phyloP scores from a whole-genome alignment of 495 filamentous ascomycete species.

The Thermothielavioides terrestris region DNA sequence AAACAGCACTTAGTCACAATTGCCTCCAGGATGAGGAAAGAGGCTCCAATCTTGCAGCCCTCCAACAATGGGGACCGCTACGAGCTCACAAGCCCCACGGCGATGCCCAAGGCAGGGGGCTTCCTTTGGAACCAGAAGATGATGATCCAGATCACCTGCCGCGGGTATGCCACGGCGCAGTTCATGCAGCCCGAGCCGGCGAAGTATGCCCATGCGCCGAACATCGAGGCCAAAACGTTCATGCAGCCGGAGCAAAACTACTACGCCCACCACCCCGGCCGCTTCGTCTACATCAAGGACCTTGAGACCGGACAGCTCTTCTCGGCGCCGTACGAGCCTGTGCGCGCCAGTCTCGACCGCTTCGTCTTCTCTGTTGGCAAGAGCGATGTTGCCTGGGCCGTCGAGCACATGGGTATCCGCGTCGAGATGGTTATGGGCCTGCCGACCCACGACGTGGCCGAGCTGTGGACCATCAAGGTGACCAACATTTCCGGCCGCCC shows the following conservation, averaged over 20 bases:
- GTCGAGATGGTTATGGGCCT: slow-evolving; percentile 46
- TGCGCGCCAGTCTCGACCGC: slow-evolving; percentile 38
- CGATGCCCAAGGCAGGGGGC: slow-evolving; percentile 46
- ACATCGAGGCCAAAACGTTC: slow-evolving; percentile 49
- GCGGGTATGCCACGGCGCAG: slow-evolving; percentile 47
- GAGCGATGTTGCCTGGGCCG: slow-evolving; percentile 44
- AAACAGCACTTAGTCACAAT: not conserved
- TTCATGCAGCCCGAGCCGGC: slow-evolving; percentile 54
- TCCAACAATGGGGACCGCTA: slow-evolving; percentile 46
- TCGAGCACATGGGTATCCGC: slow-evolving; percentile 42
- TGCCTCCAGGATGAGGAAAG: slow-evolving; percentile 21
- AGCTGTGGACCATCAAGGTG: slow-evolving; percentile 48
- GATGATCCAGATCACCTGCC: slow-evolving; percentile 52
- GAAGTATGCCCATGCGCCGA: slow-evolving; percentile 49
- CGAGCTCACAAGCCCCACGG: slow-evolving; percentile 47
- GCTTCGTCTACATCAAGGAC: slow-evolving; percentile 52
- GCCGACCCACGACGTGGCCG: slow-evolving; percentile 45
- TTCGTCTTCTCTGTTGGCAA: slow-evolving; percentile 50
- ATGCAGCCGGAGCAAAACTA: slow-evolving; percentile 54
- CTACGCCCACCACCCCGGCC: slow-evolving; percentile 50
- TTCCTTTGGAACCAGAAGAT: slow-evolving; percentile 55
- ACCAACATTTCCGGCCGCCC: slow-evolving; percentile 39
- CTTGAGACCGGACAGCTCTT: slow-evolving; percentile 45
- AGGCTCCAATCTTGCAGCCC: slow-evolving; percentile 30
- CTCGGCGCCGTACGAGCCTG: slow-evolving; percentile 48